Evolutionary conservation across 176 grass and related monocot genomes (phyloP).

Genomic region (Pontederia paniculata): DNA sequence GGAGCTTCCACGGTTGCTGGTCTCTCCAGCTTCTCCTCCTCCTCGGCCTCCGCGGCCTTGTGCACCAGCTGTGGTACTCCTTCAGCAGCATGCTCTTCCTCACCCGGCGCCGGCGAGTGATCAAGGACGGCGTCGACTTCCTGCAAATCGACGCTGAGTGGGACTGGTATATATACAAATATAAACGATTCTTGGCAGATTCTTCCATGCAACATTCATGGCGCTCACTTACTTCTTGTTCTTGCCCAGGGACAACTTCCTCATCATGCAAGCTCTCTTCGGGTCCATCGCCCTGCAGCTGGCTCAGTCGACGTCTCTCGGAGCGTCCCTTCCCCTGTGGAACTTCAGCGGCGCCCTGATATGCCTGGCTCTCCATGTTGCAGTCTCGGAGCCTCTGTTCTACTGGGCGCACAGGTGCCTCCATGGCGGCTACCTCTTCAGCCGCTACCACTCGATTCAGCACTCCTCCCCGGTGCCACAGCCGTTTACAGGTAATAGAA

Average conservation of each 20-base stretch:
- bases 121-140: conserved; percentile 1
- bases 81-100: conserved; percentile 7
- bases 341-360: conserved; percentile 34
- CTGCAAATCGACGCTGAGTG: conserved; percentile 1
- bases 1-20: neutral
- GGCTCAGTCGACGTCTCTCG: conserved; percentile 11
- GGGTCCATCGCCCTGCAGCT: conserved; percentile 28
- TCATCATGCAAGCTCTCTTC: conserved; percentile 66
- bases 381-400: conserved; percentile 58
- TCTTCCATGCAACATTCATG: neutral
- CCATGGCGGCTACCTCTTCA: conserved; percentile 45
- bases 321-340: conserved; percentile 12
- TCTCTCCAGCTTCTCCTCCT: neutral
- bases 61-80: conserved; percentile 4
- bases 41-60: neutral
- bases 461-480: conserved; percentile 58
- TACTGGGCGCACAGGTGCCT: conserved; percentile 53
- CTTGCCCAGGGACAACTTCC: conserved; percentile 63
- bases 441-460: conserved; percentile 45
- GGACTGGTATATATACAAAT: neutral
- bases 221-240: neutral
- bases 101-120: conserved; percentile 1
- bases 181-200: too few species aligned
- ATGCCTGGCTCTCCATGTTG: conserved; percentile 45
- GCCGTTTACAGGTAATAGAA: conserved; percentile 44